Base-by-base conservation (phyloP, 2,329 filamentous ascomycete genomes). In the Metarhizium robertsii region DNA sequence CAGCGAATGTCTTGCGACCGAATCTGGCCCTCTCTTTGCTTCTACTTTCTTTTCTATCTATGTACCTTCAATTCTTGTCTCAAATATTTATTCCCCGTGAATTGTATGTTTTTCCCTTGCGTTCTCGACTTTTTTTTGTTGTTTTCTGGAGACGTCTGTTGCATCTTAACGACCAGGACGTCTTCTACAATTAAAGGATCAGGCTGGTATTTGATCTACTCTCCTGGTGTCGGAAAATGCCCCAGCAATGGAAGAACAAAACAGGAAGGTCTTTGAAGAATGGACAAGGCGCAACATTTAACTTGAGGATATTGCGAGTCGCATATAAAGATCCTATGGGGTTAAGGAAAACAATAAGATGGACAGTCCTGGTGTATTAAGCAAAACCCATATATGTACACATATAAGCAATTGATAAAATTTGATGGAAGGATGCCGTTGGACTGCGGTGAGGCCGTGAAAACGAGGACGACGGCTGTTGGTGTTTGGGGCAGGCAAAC, bases 121-220 rank as follows among this genome's bases (percentile, higher is more conserved):
- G 25, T 58, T 57, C 55, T 52, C 50, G 56, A 38, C 51, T 25
- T 55, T 42, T 55, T 57, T 49, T 46, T 49, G 20, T 25, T 53
- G 46, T 50, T 55, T 57, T 38, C 18, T 20, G n/a, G 38, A 46
- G 30, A 50, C 20, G 38, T 46, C 45, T 29, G n/a, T 29, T 46
- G 16, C 11, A 34, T 36, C 32, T 29, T 38, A 47, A 49, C 13
- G 47, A 40, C 18, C 6, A 50, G 30, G 46, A 48, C 50, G 47
- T 7, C 51, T 42, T 30, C 20, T 18, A 40, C 8, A 50, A 20
- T 6, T 14, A 46, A 48, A 40, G 30, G 18, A 53, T 53, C 46
- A 47, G 66, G 68, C 67, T 66, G 67, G 69, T 58, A 64, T 67
- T 66, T 65, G 67, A 66, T 69, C 63, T 53, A 59, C 57, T 50